These are phyloP conservation scores for Xanthoconium purpureum DNA, from an alignment of 768 basidiomycete species.

Conservation along the genomic window DNA sequence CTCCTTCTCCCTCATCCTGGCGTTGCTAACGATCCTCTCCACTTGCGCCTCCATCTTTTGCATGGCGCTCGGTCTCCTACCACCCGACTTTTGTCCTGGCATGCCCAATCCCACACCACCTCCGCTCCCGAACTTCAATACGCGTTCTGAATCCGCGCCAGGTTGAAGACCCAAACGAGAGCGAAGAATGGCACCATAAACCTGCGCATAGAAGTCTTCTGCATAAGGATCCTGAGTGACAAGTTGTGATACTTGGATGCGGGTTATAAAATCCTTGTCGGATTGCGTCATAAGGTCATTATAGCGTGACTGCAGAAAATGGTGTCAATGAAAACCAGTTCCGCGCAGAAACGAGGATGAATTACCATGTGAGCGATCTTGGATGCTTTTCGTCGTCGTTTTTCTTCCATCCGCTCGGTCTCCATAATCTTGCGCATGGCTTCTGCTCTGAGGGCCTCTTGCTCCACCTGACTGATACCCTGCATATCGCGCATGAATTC, in stretches of 20 bases:
- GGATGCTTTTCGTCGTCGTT: conserved; percentile 70
- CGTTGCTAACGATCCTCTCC: conserved; percentile 91
- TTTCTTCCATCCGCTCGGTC: conserved; percentile 85
- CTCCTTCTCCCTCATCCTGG: conserved; percentile 81
- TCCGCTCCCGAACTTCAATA: conserved; percentile 84
- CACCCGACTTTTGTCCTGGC: conserved; percentile 48
- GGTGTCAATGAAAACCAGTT: not conserved
- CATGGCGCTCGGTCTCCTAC: conserved; percentile 80
- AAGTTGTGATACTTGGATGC: conserved; percentile 97
- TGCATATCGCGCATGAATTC: conserved; percentile 67
- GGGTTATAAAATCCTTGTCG: conserved; percentile 99
- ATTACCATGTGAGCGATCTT: conserved; percentile 89
- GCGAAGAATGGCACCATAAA: conserved; percentile 82
- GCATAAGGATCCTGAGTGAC: conserved; percentile 96
- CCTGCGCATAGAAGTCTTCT: conserved; percentile 98
- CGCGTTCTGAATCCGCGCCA: conserved; percentile 62
- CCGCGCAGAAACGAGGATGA: conserved; percentile 1
- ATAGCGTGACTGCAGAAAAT: conserved; percentile 65
- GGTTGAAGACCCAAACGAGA: conserved; percentile 69
- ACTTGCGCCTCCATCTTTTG: conserved; percentile 94
- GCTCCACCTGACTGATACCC: conserved; percentile 54
- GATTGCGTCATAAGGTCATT: conserved; percentile 97
- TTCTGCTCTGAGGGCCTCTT: conserved; percentile 69
- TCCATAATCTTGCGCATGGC: conserved; percentile 89
- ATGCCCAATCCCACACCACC: conserved; percentile 75